A percentile compares a stretch with the other conserved stretches of the same genome.
phyloP scores from a whole-genome alignment of 169 alveolate genomes.

The Perkinsus olseni region DNA sequence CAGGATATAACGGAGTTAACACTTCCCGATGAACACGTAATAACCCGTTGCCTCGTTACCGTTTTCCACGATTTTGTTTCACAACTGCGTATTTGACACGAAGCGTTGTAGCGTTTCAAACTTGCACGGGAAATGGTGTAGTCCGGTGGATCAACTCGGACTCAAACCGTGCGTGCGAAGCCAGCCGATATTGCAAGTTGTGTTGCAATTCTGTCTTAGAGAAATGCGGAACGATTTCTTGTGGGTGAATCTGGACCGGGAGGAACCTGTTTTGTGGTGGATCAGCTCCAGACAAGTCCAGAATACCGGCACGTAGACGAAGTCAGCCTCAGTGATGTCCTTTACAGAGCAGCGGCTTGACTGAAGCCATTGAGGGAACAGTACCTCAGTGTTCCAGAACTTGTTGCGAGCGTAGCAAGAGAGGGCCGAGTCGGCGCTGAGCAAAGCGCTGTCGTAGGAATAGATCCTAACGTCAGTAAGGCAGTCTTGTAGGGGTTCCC shows the following conservation, averaged over 20 bases:
- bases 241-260: background rate
- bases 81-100: too few relatives aligned
- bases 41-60: too few relatives aligned
- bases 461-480: background rate
- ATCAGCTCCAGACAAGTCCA: background rate
- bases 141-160: too few relatives aligned
- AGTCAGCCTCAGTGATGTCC: background rate
- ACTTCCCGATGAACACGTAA: too few relatives aligned
- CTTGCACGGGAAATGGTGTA: too few relatives aligned
- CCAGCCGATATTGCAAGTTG: too few relatives aligned
- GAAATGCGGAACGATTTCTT: too few relatives aligned
- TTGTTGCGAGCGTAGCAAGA: background rate
- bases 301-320: background rate
- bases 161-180: too few relatives aligned
- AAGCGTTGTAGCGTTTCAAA: too few relatives aligned
- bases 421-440: background rate
- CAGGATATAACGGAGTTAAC: too few relatives aligned
- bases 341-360: background rate
- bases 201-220: too few relatives aligned
- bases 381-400: background rate
- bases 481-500: background rate
- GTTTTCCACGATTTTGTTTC: too few relatives aligned
- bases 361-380: background rate
- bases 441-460: background rate
- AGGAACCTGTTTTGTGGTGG: background rate